Evolutionary conservation across 352 stramenopile genomes (phyloP), one percentile per base, ranked within the genome.

Genomic region (Globisporangium solare): DNA sequence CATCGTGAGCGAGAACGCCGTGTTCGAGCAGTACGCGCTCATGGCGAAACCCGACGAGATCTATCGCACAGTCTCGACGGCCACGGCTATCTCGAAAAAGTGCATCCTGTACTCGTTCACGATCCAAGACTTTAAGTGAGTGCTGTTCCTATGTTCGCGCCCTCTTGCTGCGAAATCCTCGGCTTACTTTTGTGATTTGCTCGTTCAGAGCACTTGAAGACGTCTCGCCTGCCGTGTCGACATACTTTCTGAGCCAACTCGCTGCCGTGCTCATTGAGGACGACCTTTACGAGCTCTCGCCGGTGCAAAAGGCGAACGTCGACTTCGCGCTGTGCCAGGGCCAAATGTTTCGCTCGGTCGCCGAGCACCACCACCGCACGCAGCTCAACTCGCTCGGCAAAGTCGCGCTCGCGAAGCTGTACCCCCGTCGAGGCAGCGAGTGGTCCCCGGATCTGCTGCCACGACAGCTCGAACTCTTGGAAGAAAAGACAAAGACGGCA

Each of bases 21-120:
- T 92, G 21, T 91, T 94, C 48, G 84, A 94, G 64, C 78, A 90
- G 53, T 94, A 94, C 53, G 76, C 82, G 56, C 67, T 94, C 35
- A 87, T 94, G 66, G 77, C 82, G 17, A 56, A 69, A 17, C 71
- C 71, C 6, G 66, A 79, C 7, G 84, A 94, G 64, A 64, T 89
- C 45, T 94, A 94, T 56, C 78, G 83, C 20, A 89, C 79, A 21
- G 63, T 89, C 12, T 88, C 76, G 18, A 92, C 74, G 0, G 81
- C 74, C 47, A 94, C 80, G 14, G 78, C 81, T 1, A 70, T 92
- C 53, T 73, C 78, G 2, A 65, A 61, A 14, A 89, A 89, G 47
- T 89, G 76, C 57, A 72, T 92, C 5, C 53, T 94, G 3, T 94
- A 94, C 57, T 91, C 84, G 22, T 71, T 94, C n/a, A 65, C 73